Conservation (phyloP, 495 filamentous ascomycete genomes). For the Cercophora samala region DNA sequence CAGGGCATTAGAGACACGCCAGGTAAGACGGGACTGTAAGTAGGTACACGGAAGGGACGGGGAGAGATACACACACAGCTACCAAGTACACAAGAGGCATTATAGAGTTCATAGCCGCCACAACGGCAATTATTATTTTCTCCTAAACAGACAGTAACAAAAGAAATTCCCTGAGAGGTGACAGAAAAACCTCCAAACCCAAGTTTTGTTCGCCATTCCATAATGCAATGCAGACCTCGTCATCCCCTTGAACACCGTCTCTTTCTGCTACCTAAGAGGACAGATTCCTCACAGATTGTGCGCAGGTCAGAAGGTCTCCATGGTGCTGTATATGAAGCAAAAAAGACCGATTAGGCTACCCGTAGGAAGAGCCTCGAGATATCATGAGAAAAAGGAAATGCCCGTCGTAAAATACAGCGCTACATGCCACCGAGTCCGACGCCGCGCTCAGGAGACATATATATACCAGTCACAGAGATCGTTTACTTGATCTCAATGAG, state of each 20-base stretch:
- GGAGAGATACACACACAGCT: background rate
- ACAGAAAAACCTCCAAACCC: constrained; percentile 14
- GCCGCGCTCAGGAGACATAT: constrained; percentile 14
- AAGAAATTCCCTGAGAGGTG: background rate
- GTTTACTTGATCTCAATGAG: constrained; percentile 63
- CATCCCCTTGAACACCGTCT: constrained; percentile 41
- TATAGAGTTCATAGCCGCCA: background rate
- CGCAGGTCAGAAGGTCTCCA: constrained; percentile 40
- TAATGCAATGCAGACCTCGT: constrained; percentile 48
- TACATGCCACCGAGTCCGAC: constrained; percentile 9
- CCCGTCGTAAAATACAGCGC: constrained; percentile 20
- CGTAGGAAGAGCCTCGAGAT: constrained; percentile 9
- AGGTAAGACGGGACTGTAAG: background rate
- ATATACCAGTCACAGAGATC: background rate
- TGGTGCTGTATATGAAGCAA: constrained; percentile 21
- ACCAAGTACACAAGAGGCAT: background rate
- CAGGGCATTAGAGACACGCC: background rate
- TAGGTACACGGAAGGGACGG: background rate
- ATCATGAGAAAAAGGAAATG: constrained; percentile 11
- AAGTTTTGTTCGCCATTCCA: constrained; percentile 34
- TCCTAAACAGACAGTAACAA: background rate
- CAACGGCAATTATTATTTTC: background rate
- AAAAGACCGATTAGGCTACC: constrained; percentile 20
- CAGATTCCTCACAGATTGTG: constrained; percentile 40
- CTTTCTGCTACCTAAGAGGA: constrained; percentile 39